A percentile compares a stretch with the other conserved stretches of the same genome.
These are phyloP conservation scores for Cladosporium sp. DNA, from an alignment of 2,329 filamentous ascomycete genomes.

Conservation along the genomic window DNA sequence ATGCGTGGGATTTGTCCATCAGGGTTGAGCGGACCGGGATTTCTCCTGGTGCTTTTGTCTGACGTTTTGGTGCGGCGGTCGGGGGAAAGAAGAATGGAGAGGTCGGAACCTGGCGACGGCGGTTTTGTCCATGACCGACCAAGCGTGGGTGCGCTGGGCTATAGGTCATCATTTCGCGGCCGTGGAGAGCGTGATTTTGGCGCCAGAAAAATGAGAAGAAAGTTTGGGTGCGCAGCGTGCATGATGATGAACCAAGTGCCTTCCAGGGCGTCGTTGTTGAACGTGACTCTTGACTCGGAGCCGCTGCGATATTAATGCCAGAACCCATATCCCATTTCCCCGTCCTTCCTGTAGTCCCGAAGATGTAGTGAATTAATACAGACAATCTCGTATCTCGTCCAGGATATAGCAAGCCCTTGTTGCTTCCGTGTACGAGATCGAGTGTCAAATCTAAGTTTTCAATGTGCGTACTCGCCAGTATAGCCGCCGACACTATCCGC, in stretches of 20 bases:
- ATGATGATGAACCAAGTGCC: neutral
- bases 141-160: too few species aligned
- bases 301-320: constrained; percentile 7
- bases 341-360: constrained; percentile 6
- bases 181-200: too few species aligned
- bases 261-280: neutral
- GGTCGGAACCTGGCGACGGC: too few species aligned
- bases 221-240: constrained; percentile 1
- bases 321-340: neutral
- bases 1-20: too few species aligned
- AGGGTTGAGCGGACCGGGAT: too few species aligned
- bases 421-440: neutral
- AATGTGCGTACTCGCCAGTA: constrained; percentile 6
- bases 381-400: neutral
- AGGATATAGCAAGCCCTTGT: neutral
- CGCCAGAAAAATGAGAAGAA: neutral
- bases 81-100: too few species aligned
- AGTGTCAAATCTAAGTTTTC: constrained; percentile 3
- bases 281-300: constrained; percentile 1
- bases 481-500: constrained; percentile 50
- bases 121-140: too few species aligned
- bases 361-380: constrained; percentile 13
- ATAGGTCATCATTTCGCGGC: too few species aligned
- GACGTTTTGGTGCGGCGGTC: too few species aligned
- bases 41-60: too few species aligned